These are phyloP conservation scores for Leccinum griseonigrum DNA, from an alignment of 1,284 basidiomycete species.

Conservation along the genomic window DNA sequence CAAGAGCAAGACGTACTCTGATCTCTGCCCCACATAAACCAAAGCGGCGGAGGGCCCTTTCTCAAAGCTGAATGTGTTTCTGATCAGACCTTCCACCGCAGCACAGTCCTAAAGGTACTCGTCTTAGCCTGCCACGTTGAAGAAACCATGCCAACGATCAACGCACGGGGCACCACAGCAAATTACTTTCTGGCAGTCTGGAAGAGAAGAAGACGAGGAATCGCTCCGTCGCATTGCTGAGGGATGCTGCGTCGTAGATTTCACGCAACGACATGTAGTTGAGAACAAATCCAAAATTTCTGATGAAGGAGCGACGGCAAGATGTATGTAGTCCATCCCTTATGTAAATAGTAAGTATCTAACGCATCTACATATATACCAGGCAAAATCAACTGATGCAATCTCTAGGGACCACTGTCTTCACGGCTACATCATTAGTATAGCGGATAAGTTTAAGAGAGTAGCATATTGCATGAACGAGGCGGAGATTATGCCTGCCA, in stretches of 20 bases:
- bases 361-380: neutral
- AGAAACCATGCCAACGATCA: conserved; percentile 2
- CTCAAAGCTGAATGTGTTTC: conserved; percentile 50
- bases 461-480: neutral
- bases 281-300: neutral
- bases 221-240: conserved; percentile 42
- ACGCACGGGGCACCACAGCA: conserved; percentile 68
- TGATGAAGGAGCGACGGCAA: neutral
- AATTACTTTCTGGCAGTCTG: conserved; percentile 41
- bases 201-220: conserved; percentile 70
- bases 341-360: conserved; percentile 5
- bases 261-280: conserved; percentile 32
- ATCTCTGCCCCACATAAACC: conserved; percentile 69
- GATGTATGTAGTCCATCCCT: neutral
- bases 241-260: conserved; percentile 32
- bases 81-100: conserved; percentile 60
- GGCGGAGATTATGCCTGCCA: neutral
- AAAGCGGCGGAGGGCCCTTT: conserved; percentile 62
- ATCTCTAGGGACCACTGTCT: conserved; percentile 11
- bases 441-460: conserved; percentile 16
- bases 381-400: neutral
- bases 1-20: conserved; percentile 51
- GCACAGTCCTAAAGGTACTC: conserved; percentile 62
- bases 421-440: conserved; percentile 19
- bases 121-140: neutral